Percentiles rank a stretch among this genome's conserved stretches.
Evolutionary conservation across 495 filamentous ascomycete species (phyloP).

Genomic region (Penicillium tannophilum): DNA sequence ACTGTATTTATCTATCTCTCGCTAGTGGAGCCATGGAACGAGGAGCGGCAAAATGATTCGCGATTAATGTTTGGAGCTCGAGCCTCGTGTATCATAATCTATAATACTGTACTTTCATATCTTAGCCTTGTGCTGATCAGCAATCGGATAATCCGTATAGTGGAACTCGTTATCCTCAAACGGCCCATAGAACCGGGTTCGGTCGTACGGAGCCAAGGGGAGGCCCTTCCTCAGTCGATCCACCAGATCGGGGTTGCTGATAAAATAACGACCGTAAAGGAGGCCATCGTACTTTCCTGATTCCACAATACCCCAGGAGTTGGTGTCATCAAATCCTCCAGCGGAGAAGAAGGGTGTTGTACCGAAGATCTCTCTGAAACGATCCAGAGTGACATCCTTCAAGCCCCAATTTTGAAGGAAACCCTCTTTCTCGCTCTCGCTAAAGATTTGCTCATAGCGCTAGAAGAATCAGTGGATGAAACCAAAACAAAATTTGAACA

Average conservation of each 20-base stretch:
- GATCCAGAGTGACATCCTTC: constrained; percentile 31
- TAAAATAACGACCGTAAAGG: constrained; percentile 65
- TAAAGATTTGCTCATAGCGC: constrained; percentile 54
- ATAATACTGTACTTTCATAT: constrained; percentile 1
- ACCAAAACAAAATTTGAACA: background rate
- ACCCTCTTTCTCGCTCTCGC: constrained; percentile 45
- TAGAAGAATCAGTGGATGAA: constrained; percentile 10
- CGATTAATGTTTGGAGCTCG: background rate
- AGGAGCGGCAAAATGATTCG: background rate
- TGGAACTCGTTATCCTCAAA: constrained; percentile 38
- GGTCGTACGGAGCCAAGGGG: constrained; percentile 6
- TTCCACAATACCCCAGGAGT: constrained; percentile 47
- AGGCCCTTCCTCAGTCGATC: constrained; percentile 59
- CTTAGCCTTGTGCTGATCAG: constrained; percentile 10
- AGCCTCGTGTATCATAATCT: background rate
- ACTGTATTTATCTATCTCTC: background rate
- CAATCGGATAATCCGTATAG: constrained; percentile 35
- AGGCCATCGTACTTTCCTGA: constrained; percentile 52
- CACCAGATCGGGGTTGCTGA: constrained; percentile 68
- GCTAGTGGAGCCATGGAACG: too few species aligned
- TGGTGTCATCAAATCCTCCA: constrained; percentile 53
- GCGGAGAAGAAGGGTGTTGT: constrained; percentile 55
- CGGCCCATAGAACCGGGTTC: constrained; percentile 19
- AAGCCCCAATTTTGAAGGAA: constrained; percentile 23
- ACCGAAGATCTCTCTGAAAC: constrained; percentile 50